Evolutionary conservation across 441 rosid species (phyloP), one percentile per base, ranked within the genome.

Genomic region (Mallotus japonicus): DNA sequence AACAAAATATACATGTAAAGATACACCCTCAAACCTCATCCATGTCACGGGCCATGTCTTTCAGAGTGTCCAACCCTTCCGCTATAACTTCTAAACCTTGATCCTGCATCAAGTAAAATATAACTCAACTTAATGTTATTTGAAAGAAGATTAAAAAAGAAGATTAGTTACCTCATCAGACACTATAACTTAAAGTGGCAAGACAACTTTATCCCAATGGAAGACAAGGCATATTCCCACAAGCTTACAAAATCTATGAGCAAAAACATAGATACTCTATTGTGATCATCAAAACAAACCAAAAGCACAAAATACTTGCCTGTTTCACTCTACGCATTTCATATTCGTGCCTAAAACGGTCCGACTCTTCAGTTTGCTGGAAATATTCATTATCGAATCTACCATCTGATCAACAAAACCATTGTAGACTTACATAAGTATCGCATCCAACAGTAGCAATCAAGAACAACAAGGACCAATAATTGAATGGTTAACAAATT

Each of bases 31-130:
- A 71, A 58, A 95, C 99, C 98, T 95, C 99, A 64, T 95, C 91
- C 92, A 95, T 90, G 78, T 91, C 97, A 78, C 79, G 84, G 3
- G 96, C 96, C 98, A 92, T 88, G 83, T 95, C 82, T 85, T 95
- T 91, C 82, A 95, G 83, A 64, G 95, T 90, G 80, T 90, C 96
- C 83, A 95, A 80, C 69, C 97, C 97, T 85, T 92, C 96, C 4
- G 96, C 85, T 77, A 95, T 95, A 84, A 87, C 80, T 68, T 95
- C 97, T 73, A 92, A 80, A 64, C 99, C 99, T 89, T 92, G 90
- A 76, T 95, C 99, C 98, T 95, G 83, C 71, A 65, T 3, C 67
- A 67, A 72, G 46, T 51, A 74, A 70, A 70, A 73, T 22, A n/a
- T 24, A 62, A 17, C 42, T 70, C 44, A 70, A 50, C 20, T 22